A percentile compares a stretch with the other conserved stretches of the same genome.
These are phyloP conservation scores for Tulasnella sp. DNA, from an alignment of 768 basidiomycete species.

Conservation along the genomic window DNA sequence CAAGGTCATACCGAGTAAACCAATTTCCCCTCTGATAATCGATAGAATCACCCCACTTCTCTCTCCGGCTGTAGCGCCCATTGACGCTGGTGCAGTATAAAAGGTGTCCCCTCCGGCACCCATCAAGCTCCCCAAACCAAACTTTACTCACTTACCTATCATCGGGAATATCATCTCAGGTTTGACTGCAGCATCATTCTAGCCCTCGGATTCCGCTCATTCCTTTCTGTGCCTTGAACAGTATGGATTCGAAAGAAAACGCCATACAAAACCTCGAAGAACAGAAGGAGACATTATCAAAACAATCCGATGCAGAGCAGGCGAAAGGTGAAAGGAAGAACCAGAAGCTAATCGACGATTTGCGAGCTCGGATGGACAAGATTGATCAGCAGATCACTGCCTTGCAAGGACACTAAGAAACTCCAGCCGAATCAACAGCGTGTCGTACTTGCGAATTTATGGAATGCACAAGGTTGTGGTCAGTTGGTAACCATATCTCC, in stretches of 20 bases:
- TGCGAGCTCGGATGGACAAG: not conserved
- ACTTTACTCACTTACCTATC: too few species aligned
- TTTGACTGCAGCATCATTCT: too few species aligned
- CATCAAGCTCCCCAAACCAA: not conserved
- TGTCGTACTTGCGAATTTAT: not conserved
- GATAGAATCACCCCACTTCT: constrained; percentile 37
- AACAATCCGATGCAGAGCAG: not conserved
- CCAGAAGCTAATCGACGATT: not conserved
- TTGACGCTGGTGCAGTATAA: not conserved
- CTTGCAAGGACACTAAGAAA: not conserved
- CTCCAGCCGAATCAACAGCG: not conserved
- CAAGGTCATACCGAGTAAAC: not conserved
- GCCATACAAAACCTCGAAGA: not conserved
- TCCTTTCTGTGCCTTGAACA: not conserved
- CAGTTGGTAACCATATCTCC: constrained; percentile 54
- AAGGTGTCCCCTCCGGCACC: not conserved
- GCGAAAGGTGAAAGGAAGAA: not conserved
- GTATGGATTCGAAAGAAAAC: not conserved
- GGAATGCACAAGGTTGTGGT: constrained; percentile 53
- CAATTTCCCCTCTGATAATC: not conserved
- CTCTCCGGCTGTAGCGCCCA: constrained; percentile 35
- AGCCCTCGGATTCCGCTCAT: not conserved
- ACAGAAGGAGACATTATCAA: not conserved
- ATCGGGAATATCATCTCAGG: too few species aligned
- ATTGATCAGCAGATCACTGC: not conserved